Base-by-base conservation (phyloP, 2,329 filamentous ascomycete species). In the Pseudophaeomoniella oleicola region DNA sequence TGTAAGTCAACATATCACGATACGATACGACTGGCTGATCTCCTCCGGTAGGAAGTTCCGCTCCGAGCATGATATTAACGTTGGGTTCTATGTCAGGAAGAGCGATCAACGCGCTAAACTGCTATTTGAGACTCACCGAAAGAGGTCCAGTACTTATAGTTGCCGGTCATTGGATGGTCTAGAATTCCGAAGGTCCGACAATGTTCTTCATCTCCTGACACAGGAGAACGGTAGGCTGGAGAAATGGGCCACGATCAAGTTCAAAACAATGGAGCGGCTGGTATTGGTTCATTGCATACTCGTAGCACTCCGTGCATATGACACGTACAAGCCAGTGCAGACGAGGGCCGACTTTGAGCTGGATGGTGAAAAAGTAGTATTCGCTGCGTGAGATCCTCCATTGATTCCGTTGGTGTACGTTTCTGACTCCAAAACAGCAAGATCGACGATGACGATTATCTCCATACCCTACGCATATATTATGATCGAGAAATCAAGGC, bases 261-360 rank as follows among this genome's bases (percentile, higher is more conserved):
- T 75, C 49, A 55, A 57, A 4, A 55, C 64, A 3, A 67, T 72
- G 38, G 72, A 76, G 51, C 57, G 69, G 34, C 66, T 75, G 63
- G 66, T 71, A 3, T 48, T 72, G 1, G 74, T 75, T 51, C 72
- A 69, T 48, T 67, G 62, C 42, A 67, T 66, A 0, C 66, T 73
- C 38, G 50, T 74, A 6, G 70, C 71, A 1, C 63, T 76, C 53
- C 72, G 74, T 42, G 62, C 63, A 5, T 71, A 75, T 45, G 71
- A 76, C 46, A 50, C 54, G 13, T 55, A 52, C 15, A 52, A 48
- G 18, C 60, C 54, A 4, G 54, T 58, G 18, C 51, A 50, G 14
- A 50, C 51, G 3, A 57, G 67, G 11, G 59, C 66, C 32, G 65
- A 71, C 38, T 60, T 63, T 38, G 66, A 69, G 43, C 54, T 72